Evolutionary conservation across 225 moss, liverwort and hornwort species (phyloP), one percentile per base, ranked within the genome.

Genomic region (Physcomitrium patens): DNA sequence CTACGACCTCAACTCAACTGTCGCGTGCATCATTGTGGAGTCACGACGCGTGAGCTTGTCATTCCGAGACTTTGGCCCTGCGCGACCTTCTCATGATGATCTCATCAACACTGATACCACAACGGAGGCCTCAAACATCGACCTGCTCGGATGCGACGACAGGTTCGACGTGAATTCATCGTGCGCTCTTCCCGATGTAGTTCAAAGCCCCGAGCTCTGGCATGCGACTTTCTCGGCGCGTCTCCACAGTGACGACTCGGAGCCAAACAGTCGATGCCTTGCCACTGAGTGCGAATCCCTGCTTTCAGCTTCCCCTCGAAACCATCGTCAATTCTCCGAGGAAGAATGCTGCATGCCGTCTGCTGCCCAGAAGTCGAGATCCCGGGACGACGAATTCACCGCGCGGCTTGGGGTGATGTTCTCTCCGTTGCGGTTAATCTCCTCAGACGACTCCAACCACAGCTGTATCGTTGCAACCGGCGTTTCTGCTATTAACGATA

Each of bases 161-260:
- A 61, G 27, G 31, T 70, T 80, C 23, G 70, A 71, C 50, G 9
- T 65, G 14, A 56, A 58, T 31, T 69, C 56, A 15, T 24, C 61
- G 22, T 54, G 48, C 22, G 47, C 76, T 10, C 14, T 62, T 2
- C 53, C 69, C 7, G 73, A 56, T 80, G 80, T 61, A 26, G 65
- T 77, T 24, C 57, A 63, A 48, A 87, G 77, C 61, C 83, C 92
- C 1, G 86, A 93, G 47, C 82, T 91, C 61, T 95, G 91, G 92
- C 84, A 88, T 27, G 89, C 92, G 17, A 89, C 91, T 9, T 83
- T 93, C 28, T 77, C 92, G 9, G 60, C 89, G 3, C 88, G 85
- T 22, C 84, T 76, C 60, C 90, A 78, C 12, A 51, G 65, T 37
- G 23, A 46, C 37, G 75, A 71, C 45, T 64, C 75, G 5, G 48